These are phyloP conservation scores for Hirschfeldia incana DNA, from an alignment of 345 rosid species.

Conservation along the genomic window DNA sequence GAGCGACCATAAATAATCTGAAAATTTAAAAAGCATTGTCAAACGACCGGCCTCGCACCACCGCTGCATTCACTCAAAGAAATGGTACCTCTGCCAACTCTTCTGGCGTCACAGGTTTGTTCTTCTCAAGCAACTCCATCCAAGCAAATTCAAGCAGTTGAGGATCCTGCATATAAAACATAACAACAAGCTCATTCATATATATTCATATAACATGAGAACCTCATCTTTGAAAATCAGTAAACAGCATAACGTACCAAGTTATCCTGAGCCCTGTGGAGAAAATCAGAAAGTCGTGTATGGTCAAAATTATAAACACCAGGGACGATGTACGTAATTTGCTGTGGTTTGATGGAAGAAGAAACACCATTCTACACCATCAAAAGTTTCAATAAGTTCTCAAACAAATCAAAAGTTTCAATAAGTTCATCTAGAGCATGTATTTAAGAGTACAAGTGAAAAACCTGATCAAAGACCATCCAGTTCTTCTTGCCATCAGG, in stretches of 20 bases:
- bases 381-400: background rate
- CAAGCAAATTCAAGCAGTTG: conserved; percentile 91
- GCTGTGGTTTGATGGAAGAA: conserved; percentile 84
- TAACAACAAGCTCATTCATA: background rate
- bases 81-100: conserved; percentile 85
- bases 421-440: background rate
- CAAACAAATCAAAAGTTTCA: background rate
- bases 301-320: conserved; percentile 78
- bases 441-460: conserved; percentile 36
- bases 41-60: conserved; percentile 24
- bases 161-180: conserved; percentile 58
- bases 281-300: conserved; percentile 60
- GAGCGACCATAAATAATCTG: conserved; percentile 85
- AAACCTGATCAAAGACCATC: conserved; percentile 99
- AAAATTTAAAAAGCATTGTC: conserved; percentile 39
- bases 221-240: background rate
- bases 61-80: conserved; percentile 4
- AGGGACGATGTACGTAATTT: conserved; percentile 78
- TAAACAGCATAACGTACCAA: conserved; percentile 55
- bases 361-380: conserved; percentile 68
- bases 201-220: conserved; percentile 19
- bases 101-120: conserved; percentile 76
- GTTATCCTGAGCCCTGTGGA: conserved; percentile 64
- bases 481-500: conserved; percentile 98
- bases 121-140: conserved; percentile 89